Evolutionary conservation across 2,329 filamentous ascomycete genomes (phyloP), one percentile per base, ranked within the genome.

Genomic region (Xylaria sp.): DNA sequence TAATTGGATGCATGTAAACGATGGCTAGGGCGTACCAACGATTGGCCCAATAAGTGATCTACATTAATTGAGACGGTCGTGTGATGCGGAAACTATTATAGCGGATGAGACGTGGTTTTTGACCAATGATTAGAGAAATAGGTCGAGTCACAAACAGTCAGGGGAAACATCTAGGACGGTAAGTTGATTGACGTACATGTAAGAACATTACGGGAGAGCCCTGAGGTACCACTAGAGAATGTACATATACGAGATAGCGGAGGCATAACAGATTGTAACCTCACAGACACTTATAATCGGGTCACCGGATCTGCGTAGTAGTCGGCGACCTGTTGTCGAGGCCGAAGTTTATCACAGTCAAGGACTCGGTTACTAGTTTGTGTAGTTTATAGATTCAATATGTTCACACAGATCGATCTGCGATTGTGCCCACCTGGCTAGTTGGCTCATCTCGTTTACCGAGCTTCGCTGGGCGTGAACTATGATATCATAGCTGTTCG

Each of bases 401-500:
- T 15, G 5, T 3, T 45, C 60, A 3, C 47, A 6, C 42, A 29
- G 53, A 47, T 50, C 22, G 54, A 63, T 63, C 55, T 38, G 38
- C 60, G 27, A 31, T 29, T 57, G 38, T 38, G 17, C 22, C 56
- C 44, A 56, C 42, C 45, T 47, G 27, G 42, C 11, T 33, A 10
- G 22, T 25, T 59, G 50, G 57, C 36, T 57, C 42, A 15, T n/a
- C 55, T 50, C 53, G 22, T 39, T 53, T 58, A 33, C 38, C 51
- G 55, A 47, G 29, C n/a, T 47, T 61, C 51, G n/a, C 33, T 49
- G 45, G 27, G 44, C 56, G 45, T 51, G 33, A 54, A 27, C 39
- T 20, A 27, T 65, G 58, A 66, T 66, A 51, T 68, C 54, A 63
- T 61, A 50, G 54, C n/a, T 49, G n/a, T 42, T 59, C 38, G 27